Conservation (phyloP, 495 filamentous ascomycete genomes). For the Penicillium psychrofluorescens region DNA sequence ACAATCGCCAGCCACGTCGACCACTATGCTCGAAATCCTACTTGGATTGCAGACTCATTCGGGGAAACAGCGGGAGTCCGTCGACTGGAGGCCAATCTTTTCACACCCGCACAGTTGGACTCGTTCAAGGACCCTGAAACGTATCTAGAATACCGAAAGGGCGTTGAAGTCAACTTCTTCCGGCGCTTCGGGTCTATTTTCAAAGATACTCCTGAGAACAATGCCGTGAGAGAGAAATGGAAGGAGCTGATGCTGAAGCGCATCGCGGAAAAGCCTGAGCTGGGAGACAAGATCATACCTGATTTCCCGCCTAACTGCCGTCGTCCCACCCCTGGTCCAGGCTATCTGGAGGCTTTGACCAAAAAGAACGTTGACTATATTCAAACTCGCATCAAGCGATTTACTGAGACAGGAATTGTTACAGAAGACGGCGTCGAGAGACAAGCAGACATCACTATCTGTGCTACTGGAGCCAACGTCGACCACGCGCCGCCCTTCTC, state of each 20-base stretch:
- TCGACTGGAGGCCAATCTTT: slow-evolving; percentile 39
- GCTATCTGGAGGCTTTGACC: slow-evolving; percentile 62
- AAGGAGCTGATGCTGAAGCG: slow-evolving; percentile 43
- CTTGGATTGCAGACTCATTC: slow-evolving; percentile 60
- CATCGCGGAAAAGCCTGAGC: slow-evolving; percentile 45
- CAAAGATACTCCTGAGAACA: slow-evolving; percentile 46
- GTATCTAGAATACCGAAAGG: slow-evolving; percentile 44
- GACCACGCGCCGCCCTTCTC: slow-evolving; percentile 54
- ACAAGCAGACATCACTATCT: slow-evolving; percentile 55
- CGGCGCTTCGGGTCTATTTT: slow-evolving; percentile 48
- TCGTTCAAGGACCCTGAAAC: slow-evolving; percentile 40
- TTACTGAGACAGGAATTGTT: slow-evolving; percentile 50
- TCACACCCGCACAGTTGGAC: slow-evolving; percentile 41
- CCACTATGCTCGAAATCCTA: slow-evolving; percentile 58
- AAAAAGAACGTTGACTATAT: slow-evolving; percentile 58
- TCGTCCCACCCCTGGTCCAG: slow-evolving; percentile 62
- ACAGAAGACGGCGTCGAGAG: slow-evolving; percentile 44
- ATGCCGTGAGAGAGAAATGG: slow-evolving; percentile 41
- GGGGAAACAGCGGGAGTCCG: slow-evolving; percentile 25
- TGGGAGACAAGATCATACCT: slow-evolving; percentile 49
- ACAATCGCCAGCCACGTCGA: slow-evolving; percentile 50
- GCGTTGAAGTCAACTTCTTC: slow-evolving; percentile 50
- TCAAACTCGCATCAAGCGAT: slow-evolving; percentile 44
- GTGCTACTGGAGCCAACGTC: slow-evolving; percentile 60
- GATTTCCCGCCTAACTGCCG: slow-evolving; percentile 63